A percentile compares a stretch with the other conserved stretches of the same genome.
phyloP scores from a whole-genome alignment of 2,329 filamentous ascomycete genomes.

The Fusarium lateritium region DNA sequence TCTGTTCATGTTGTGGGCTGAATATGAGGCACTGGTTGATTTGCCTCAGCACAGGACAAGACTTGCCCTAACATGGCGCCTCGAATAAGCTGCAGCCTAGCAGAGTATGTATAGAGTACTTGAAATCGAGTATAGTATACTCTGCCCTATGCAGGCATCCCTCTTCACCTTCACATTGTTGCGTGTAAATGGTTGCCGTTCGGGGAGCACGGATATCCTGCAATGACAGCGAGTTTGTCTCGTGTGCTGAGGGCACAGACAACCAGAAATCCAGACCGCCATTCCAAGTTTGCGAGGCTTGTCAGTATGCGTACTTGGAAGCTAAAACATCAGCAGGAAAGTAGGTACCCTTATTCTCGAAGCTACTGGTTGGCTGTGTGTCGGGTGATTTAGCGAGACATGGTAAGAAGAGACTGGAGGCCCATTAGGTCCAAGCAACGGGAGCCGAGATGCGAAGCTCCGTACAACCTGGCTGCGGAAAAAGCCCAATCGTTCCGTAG shows the following conservation, averaged over 20 bases:
- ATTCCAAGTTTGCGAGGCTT: conserved; percentile 18
- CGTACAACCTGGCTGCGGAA: conserved; percentile 8
- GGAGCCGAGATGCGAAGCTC: conserved; percentile 32
- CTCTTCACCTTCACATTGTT: background rate
- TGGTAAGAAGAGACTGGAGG: background rate
- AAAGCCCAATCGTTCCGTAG: background rate
- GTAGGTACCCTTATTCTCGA: background rate
- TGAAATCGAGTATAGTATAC: background rate
- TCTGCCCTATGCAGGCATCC: background rate
- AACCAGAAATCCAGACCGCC: conserved; percentile 22
- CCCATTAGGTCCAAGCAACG: conserved; percentile 2
- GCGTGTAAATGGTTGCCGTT: conserved; percentile 14
- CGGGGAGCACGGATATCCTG: conserved; percentile 10
- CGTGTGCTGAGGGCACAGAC: conserved; percentile 13
- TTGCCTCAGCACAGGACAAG: background rate
- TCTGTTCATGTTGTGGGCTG: background rate
- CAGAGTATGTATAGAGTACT: conserved; percentile 2
- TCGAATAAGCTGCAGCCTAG: background rate
- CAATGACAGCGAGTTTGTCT: conserved; percentile 6
- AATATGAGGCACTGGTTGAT: background rate
- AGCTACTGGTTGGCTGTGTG: background rate
- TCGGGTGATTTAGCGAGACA: conserved; percentile 10
- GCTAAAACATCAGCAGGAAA: background rate
- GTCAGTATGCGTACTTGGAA: background rate
- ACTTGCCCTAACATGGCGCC: background rate